Conservation (phyloP, 83 land plant species). For the Isoetes engelmannii region DNA sequence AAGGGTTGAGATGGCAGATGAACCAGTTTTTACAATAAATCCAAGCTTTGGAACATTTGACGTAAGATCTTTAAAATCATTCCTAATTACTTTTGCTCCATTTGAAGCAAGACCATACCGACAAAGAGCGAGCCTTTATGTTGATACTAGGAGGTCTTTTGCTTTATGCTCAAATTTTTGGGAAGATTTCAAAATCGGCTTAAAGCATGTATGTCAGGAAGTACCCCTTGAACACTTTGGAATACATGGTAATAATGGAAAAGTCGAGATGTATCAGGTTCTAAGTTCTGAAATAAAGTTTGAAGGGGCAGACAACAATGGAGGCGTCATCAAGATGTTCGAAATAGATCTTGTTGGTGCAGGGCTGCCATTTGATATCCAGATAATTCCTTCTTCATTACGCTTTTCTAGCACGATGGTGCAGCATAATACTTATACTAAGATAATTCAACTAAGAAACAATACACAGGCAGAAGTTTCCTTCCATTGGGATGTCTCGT, state of each 20-base stretch:
- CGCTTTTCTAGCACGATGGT: neutral
- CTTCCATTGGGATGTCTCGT: neutral
- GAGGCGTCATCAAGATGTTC: neutral
- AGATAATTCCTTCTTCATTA: neutral
- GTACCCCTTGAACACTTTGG: neutral
- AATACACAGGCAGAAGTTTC: neutral
- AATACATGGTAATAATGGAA: neutral
- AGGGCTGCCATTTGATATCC: constrained; percentile 2
- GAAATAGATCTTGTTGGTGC: constrained; percentile 2
- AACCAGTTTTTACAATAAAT: neutral
- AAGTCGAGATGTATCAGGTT: neutral
- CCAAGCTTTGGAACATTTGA: constrained; percentile 3
- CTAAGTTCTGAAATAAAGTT: neutral
- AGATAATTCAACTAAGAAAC: neutral
- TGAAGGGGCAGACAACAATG: neutral
- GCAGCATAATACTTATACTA: neutral
- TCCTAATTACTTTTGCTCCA: constrained; percentile 3
- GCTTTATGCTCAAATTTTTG: neutral
- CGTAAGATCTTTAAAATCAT: neutral
- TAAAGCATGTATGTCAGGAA: neutral
- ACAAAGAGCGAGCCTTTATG: neutral
- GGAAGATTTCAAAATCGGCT: neutral
- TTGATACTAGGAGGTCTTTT: neutral
- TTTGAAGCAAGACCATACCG: neutral
- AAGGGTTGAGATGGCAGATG: neutral